These are phyloP conservation scores for Fulvia fulva DNA, from an alignment of 2,329 filamentous ascomycete species.

Conservation along the genomic window DNA sequence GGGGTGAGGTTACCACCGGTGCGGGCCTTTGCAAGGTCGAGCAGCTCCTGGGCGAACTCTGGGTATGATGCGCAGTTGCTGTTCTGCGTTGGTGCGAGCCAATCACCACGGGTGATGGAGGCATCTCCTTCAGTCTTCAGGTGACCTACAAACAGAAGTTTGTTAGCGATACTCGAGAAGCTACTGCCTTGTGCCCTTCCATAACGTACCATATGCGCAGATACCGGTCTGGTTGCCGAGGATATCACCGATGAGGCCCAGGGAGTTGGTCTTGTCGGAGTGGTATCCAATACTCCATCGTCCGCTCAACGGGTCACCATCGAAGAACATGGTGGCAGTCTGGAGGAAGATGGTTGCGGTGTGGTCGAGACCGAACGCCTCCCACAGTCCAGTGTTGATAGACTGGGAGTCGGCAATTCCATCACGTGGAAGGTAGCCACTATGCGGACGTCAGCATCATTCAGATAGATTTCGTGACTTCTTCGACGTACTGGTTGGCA, in stretches of 20 bases:
- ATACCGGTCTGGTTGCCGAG: slow-evolving; percentile 27
- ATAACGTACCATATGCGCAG: slow-evolving; percentile 25
- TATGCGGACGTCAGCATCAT: neutral
- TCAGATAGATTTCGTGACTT: neutral
- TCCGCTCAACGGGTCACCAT: slow-evolving; percentile 21
- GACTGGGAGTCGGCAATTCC: slow-evolving; percentile 17
- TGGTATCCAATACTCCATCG: slow-evolving; percentile 21
- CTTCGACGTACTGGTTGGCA: slow-evolving; percentile 24
- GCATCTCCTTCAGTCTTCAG: slow-evolving; percentile 19
- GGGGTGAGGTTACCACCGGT: slow-evolving; percentile 22
- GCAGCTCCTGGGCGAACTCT: slow-evolving; percentile 22
- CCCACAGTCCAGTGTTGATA: slow-evolving; percentile 24
- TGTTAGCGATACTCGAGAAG: neutral
- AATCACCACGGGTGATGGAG: slow-evolving; percentile 28
- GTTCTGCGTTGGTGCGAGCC: slow-evolving; percentile 24
- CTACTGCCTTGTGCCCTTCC: neutral
- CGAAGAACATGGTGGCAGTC: slow-evolving; percentile 25
- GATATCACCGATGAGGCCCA: slow-evolving; percentile 20
- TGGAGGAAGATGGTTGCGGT: slow-evolving; percentile 25
- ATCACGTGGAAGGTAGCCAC: slow-evolving; percentile 22
- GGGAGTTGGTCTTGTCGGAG: slow-evolving; percentile 21
- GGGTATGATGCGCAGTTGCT: slow-evolving; percentile 27
- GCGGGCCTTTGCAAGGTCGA: slow-evolving; percentile 22
- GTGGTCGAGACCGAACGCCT: slow-evolving; percentile 21
- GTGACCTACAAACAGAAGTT: too few species aligned